Percentiles rank a stretch among this genome's conserved stretches.
Conservation (phyloP, 306 rosid genomes). For the Sophora flavescens region DNA sequence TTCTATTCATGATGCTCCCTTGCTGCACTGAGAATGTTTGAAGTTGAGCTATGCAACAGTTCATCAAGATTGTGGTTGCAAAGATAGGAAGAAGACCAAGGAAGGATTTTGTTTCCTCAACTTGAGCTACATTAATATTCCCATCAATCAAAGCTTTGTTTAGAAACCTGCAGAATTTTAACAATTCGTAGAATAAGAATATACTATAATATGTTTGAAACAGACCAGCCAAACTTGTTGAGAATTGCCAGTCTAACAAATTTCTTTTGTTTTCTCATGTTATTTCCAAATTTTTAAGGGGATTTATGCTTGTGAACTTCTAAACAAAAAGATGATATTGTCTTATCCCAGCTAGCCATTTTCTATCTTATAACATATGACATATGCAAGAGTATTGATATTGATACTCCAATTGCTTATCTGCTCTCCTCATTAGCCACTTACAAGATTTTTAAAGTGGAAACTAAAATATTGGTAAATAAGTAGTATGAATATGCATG, state of each 20-base stretch:
- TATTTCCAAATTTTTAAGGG: not conserved
- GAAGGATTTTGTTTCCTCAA: constrained; percentile 52
- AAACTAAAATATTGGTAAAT: too few species aligned
- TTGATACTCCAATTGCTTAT: too few species aligned
- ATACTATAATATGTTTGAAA: not conserved
- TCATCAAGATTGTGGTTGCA: constrained; percentile 52
- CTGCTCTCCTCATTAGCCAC: too few species aligned
- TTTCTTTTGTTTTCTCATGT: not conserved
- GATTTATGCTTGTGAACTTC: not conserved
- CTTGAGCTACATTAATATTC: constrained; percentile 21
- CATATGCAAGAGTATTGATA: too few species aligned
- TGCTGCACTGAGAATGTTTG: constrained; percentile 50
- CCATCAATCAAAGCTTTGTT: constrained; percentile 40
- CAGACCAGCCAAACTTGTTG: not conserved
- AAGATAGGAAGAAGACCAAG: constrained; percentile 43
- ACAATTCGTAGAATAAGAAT: not conserved
- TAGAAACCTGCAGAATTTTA: constrained; percentile 39
- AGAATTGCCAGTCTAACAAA: not conserved
- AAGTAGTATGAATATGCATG: too few species aligned
- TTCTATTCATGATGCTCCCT: constrained; percentile 49
- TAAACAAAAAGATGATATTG: too few species aligned
- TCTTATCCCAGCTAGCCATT: too few species aligned
- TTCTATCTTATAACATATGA: too few species aligned
- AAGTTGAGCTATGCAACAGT: constrained; percentile 52
- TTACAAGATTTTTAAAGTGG: too few species aligned